Evolutionary conservation across 495 filamentous ascomycete species (phyloP), one percentile per base, ranked within the genome.

Genomic region (Penicillium verhagenii): DNA sequence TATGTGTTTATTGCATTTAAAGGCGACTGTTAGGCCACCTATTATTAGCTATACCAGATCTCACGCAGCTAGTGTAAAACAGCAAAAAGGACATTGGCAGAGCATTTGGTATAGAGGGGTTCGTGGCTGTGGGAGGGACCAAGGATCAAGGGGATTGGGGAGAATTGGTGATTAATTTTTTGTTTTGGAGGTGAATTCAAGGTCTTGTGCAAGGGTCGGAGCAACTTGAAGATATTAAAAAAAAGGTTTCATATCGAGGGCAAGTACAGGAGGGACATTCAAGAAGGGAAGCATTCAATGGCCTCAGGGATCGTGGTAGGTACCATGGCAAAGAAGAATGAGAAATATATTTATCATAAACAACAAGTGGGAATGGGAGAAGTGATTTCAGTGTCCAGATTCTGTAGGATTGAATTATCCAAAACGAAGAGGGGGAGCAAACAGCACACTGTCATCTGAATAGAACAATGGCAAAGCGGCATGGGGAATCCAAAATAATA

Each of bases 11-110:
- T 35, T 35, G 33, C 4, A 13, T n/a, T 35, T 35, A 3, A 26
- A 25, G 21, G 39, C 43, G 33, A 44, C 39, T 23, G 63, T 64
- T 60, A 83, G 80, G 80, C 75, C 78, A 56, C 35, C 31, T 48
- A 20, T 49, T 55, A 42, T 60, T 48, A 21, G 40, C 57, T 55
- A 54, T 43, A 48, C 11, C 28, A 19, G 16, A 38, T 18, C 43
- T 23, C 39, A 42, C 26, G 40, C 40, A 44, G 79, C 77, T 1
- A 71, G 79, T 51, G 65, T 66, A 52, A 72, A 78, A 47, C 14
- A 14, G 33, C 14, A n/a, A 16, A 9, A 35, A 4, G 33, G 33
- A 35, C 13, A n/a, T 52, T 57, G 47, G 39, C 48, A 56, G 61
- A 59, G 61, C 13, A 16, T 35, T 60, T 60, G 60, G 63, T 62